Percentiles rank a stretch among this genome's conserved stretches.
These are phyloP conservation scores for Metschnikowia matae DNA, from an alignment of 805 yeast species.

Conservation along the genomic window DNA sequence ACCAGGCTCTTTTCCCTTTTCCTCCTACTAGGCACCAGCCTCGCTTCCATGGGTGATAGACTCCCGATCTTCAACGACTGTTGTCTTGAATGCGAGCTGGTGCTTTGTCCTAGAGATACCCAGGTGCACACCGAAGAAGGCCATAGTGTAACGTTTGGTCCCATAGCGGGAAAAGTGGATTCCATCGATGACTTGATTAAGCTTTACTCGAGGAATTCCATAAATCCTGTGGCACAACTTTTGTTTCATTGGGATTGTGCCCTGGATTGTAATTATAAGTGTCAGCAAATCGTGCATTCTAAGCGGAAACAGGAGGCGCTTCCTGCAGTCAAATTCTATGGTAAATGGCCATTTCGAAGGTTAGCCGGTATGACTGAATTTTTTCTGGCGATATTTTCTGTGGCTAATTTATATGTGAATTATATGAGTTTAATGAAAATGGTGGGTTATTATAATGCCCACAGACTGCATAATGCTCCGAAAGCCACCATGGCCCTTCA, in stretches of 20 bases:
- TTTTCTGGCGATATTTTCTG: conserved; percentile 31
- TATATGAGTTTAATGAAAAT: conserved; percentile 27
- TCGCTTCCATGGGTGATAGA: conserved; percentile 29
- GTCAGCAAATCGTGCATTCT: conserved; percentile 33
- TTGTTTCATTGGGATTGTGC: conserved; percentile 33
- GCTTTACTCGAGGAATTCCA: conserved; percentile 9
- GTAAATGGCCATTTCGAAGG: conserved; percentile 42
- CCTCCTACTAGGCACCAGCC: background rate
- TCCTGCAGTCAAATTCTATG: conserved; percentile 37
- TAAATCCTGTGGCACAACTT: conserved; percentile 17
- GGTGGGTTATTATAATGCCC: conserved; percentile 22
- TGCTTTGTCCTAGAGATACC: background rate
- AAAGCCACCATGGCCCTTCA: conserved; percentile 27
- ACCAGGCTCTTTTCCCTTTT: no score
- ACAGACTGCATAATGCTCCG: conserved; percentile 11
- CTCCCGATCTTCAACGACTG: conserved; percentile 31
- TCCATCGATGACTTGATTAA: conserved; percentile 1
- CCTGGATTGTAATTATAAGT: conserved; percentile 37
- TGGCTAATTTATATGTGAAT: conserved; percentile 35
- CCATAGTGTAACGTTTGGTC: background rate
- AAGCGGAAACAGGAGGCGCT: conserved; percentile 17
- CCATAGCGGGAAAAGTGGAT: background rate
- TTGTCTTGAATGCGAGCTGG: conserved; percentile 3
- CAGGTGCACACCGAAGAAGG: background rate
- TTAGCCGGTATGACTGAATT: conserved; percentile 36